Base-by-base conservation (phyloP, 163 green algal species). In the Coccomyxa subellipsoidea region DNA sequence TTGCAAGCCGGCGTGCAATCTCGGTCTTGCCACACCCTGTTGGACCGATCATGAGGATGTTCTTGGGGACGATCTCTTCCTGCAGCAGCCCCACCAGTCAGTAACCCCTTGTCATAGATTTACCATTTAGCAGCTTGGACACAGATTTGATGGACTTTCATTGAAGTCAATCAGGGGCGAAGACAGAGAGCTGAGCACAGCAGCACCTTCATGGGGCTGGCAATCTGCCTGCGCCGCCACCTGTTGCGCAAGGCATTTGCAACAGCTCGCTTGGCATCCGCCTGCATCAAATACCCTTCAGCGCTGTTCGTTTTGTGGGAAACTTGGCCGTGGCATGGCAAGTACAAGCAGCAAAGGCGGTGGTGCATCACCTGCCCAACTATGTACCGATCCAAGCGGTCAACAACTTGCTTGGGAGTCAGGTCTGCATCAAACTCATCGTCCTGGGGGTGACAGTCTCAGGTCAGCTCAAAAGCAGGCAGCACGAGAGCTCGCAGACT, bases 21-120 rank as follows among this genome's bases (percentile, higher is more conserved):
- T 99, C 96, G 4, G 96, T 99, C 86, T 99, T 99, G 76, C 96
- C 96, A 82, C 94, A 98, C 0, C 96, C 96, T 3, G 96, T 99
- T 29, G 96, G 96, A 0, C 96, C 93, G 75, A 98, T 97, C 96
- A 99, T 98, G 27, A 98, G 90, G 70, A 99, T 98, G 92, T 99
- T 99, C 84, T 98, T 98, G 53, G 96, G 96, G 38, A 97, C 93
- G 69, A 99, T 96, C 84, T 99, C 95, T 38, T 96, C 90, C 83
- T 89, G 85, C 72, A 81, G 29, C 8, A 32, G 36, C 38, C 40
- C 47, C 47, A 59, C 47, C 47, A n/a, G n/a, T n/a, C n/a, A n/a
- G n/a, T n/a, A n/a, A n/a, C n/a, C n/a, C n/a, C n/a, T n/a, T n/a
- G n/a, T n/a, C n/a, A n/a, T n/a, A n/a, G n/a, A n/a, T n/a, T n/a